A percentile compares a stretch with the other conserved stretches of the same genome.
These are phyloP conservation scores for Penicillium sp. DNA, from an alignment of 2,329 filamentous ascomycete genomes.

Conservation along the genomic window DNA sequence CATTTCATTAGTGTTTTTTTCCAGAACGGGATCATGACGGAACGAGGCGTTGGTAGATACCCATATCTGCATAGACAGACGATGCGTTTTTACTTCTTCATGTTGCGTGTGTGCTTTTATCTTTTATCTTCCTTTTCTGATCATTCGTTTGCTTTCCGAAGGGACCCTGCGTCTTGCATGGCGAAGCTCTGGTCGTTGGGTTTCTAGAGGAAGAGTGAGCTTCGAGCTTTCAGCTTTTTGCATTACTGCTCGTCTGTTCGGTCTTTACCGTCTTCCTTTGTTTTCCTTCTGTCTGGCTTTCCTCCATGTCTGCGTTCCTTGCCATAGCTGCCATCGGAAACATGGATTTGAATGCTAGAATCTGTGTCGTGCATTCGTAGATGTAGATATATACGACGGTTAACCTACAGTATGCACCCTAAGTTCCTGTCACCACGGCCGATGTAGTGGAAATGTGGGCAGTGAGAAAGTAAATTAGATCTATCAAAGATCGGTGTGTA, in stretches of 20 bases:
- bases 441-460: not conserved
- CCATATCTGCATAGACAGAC: constrained; percentile 42
- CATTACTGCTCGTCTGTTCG: constrained; percentile 15
- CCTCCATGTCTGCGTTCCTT: constrained; percentile 4
- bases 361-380: not conserved
- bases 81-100: constrained; percentile 26
- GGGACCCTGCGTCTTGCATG: constrained; percentile 5
- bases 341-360: constrained; percentile 15
- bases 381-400: not conserved
- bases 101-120: constrained; percentile 17
- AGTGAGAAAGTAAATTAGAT: constrained; percentile 13
- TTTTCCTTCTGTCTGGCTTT: constrained; percentile 10
- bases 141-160: constrained; percentile 14
- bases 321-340: constrained; percentile 18
- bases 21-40: constrained; percentile 43
- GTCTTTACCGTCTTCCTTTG: constrained; percentile 22
- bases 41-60: constrained; percentile 51
- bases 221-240: constrained; percentile 13
- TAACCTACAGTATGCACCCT: too few species aligned
- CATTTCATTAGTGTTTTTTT: constrained; percentile 29
- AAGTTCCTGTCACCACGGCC: too few species aligned
- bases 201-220: constrained; percentile 16
- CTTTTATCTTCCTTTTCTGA: constrained; percentile 17
- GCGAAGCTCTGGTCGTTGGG: constrained; percentile 2
- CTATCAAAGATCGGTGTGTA: constrained; percentile 22